phyloP scores from a whole-genome alignment of 768 basidiomycete species.

The Agaricus subrufescens region DNA sequence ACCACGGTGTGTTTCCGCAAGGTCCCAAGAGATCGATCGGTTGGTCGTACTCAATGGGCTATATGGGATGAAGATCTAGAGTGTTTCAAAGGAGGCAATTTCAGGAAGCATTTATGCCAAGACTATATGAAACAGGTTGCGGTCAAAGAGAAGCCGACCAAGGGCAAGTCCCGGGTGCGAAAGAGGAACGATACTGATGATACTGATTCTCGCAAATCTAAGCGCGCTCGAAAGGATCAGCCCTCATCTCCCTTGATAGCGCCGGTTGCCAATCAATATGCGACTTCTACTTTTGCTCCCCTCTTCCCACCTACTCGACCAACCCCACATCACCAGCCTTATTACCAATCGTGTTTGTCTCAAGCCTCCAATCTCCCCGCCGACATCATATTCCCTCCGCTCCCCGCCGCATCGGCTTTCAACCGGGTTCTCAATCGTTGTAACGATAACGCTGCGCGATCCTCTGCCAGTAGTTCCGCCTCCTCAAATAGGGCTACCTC shows the following conservation, averaged over 20 bases:
- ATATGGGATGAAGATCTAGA: slow-evolving; percentile 79
- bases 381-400: slow-evolving; percentile 70
- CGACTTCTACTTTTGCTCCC: slow-evolving; percentile 24
- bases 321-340: slow-evolving; percentile 67
- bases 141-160: slow-evolving; percentile 28
- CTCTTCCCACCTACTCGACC: slow-evolving; percentile 51
- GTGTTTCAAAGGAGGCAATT: slow-evolving; percentile 83
- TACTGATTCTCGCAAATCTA: slow-evolving; percentile 36
- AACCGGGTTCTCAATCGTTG: slow-evolving; percentile 10
- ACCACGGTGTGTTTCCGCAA: slow-evolving; percentile 92
- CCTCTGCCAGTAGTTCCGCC: slow-evolving; percentile 13
- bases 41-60: slow-evolving; percentile 85
- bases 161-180: slow-evolving; percentile 28
- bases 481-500: slow-evolving; percentile 12
- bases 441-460: slow-evolving; percentile 6
- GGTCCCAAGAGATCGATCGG: slow-evolving; percentile 66
- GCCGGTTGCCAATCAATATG: slow-evolving; percentile 18
- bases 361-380: slow-evolving; percentile 42
- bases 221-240: slow-evolving; percentile 41
- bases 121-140: slow-evolving; percentile 36
- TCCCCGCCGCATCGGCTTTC: slow-evolving; percentile 46
- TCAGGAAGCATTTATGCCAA: slow-evolving; percentile 58
- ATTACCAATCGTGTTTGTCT: slow-evolving; percentile 56
- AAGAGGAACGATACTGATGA: slow-evolving; percentile 30
- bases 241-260: slow-evolving; percentile 15